Evolutionary conservation across 164 flowering plant species (phyloP).

Genomic region (Umbellularia californica): DNA sequence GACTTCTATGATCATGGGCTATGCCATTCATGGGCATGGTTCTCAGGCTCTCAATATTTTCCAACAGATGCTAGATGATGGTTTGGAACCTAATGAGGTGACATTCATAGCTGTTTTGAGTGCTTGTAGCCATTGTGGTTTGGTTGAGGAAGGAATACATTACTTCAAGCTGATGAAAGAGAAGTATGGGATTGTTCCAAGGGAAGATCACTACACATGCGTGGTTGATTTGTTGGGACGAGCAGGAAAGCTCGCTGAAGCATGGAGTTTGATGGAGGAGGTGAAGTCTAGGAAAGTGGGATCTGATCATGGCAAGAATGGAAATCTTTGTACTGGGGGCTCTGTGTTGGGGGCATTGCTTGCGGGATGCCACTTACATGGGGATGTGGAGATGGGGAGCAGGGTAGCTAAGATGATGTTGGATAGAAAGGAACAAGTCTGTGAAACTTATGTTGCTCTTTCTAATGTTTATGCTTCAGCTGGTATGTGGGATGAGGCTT

Average conservation of each 20-base stretch:
- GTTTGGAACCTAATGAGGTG: conserved; percentile 35
- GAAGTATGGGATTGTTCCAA: conserved; percentile 21
- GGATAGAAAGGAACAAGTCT: conserved; percentile 24
- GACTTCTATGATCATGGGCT: conserved; percentile 34
- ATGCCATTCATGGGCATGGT: conserved; percentile 34
- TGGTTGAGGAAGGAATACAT: conserved; percentile 31
- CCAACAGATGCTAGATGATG: conserved; percentile 23
- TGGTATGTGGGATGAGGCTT: conserved; percentile 38
- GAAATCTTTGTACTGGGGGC: conserved; percentile 6
- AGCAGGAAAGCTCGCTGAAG: conserved; percentile 34
- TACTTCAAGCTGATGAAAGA: conserved; percentile 32
- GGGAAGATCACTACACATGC: conserved; percentile 35
- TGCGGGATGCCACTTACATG: conserved; percentile 39
- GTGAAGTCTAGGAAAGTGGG: conserved; percentile 7
- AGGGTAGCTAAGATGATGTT: conserved; percentile 29
- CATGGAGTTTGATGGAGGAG: conserved; percentile 22
- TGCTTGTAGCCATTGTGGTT: conserved; percentile 36
- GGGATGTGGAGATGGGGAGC: conserved; percentile 32
- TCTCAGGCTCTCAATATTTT: conserved; percentile 29
- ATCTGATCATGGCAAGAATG: conserved; percentile 1
- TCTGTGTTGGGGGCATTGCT: conserved; percentile 29
- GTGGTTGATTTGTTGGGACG: conserved; percentile 39
- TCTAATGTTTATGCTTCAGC: conserved; percentile 36
- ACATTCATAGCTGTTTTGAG: conserved; percentile 35
- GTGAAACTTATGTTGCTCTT: conserved; percentile 24